Evolutionary conservation across 768 basidiomycete genomes (phyloP).

Genomic region (Mycena crocata): DNA sequence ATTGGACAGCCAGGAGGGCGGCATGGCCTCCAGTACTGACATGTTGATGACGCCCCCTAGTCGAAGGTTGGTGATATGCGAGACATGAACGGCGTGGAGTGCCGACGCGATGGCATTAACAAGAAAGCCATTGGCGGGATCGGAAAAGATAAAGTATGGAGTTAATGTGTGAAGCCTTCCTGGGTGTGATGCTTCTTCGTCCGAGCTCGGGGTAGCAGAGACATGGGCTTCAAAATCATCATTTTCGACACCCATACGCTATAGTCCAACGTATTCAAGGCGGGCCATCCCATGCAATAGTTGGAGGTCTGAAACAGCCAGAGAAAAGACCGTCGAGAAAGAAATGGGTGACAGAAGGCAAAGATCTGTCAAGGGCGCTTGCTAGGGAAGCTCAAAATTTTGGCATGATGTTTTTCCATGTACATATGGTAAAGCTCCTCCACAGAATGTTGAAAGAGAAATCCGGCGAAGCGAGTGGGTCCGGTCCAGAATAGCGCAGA

Average conservation of each 20-base stretch:
- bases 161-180: slow-evolving; percentile 15
- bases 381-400: slow-evolving; percentile 2
- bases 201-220: not conserved
- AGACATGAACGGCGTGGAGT: not conserved
- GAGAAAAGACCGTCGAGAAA: slow-evolving; percentile 13
- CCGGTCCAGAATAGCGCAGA: slow-evolving; percentile 17
- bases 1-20: slow-evolving; percentile 2
- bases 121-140: not conserved
- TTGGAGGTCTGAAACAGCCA: slow-evolving; percentile 4
- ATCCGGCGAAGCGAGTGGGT: slow-evolving; percentile 1
- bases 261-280: slow-evolving; percentile 20
- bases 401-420: not conserved
- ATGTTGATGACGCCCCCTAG: slow-evolving; percentile 14
- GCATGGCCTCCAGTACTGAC: slow-evolving; percentile 5
- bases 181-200: not conserved
- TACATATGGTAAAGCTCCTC: not conserved
- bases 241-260: not conserved
- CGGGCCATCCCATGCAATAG: slow-evolving; percentile 10
- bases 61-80: slow-evolving; percentile 14
- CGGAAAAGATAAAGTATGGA: slow-evolving; percentile 12
- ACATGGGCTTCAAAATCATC: not conserved
- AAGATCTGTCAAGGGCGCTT: slow-evolving; percentile 3
- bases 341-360: slow-evolving; percentile 14
- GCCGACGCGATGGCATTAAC: not conserved
- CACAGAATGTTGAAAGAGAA: slow-evolving; percentile 7